Evolutionary conservation across 179 eudicot genomes (phyloP).

Genomic region (Vitellaria paradoxa): DNA sequence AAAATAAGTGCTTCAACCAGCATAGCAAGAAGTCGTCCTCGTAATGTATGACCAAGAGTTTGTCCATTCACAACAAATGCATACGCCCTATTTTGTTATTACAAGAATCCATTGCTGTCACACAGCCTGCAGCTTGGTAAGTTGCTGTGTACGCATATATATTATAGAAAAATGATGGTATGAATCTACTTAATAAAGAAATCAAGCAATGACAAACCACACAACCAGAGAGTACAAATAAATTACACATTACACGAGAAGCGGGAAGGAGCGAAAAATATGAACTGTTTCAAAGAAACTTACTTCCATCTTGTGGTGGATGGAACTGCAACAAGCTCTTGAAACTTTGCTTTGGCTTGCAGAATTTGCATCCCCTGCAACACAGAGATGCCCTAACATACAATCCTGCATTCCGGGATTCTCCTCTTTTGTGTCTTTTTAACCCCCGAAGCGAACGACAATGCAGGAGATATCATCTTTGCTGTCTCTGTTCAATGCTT

Average conservation of each 20-base stretch:
- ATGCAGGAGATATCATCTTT: slow-evolving; percentile 56
- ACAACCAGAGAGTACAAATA: neutral
- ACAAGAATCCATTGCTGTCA: slow-evolving; percentile 7
- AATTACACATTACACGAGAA: neutral
- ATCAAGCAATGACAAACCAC: slow-evolving; percentile 1
- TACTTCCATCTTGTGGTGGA: no score
- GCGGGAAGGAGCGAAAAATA: neutral
- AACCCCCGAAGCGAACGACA: slow-evolving; percentile 38
- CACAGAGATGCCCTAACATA: slow-evolving; percentile 3
- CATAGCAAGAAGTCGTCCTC: no score
- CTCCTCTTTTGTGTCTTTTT: neutral
- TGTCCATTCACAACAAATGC: slow-evolving; percentile 13
- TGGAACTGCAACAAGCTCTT: neutral
- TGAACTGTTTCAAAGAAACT: neutral
- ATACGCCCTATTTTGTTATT: neutral
- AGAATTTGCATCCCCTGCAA: neutral
- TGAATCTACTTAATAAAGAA: slow-evolving; percentile 12
- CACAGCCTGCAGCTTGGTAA: neutral
- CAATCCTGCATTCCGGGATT: neutral
- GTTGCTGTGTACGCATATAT: neutral
- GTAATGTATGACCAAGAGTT: no score
- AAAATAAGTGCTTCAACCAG: no score
- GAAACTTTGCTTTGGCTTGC: neutral
- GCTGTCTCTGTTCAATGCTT: slow-evolving; percentile 45
- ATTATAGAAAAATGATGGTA: slow-evolving; percentile 8